Evolutionary conservation across 352 stramenopile species (phyloP).

Genomic region (Phytopythium chamaehyphon): DNA sequence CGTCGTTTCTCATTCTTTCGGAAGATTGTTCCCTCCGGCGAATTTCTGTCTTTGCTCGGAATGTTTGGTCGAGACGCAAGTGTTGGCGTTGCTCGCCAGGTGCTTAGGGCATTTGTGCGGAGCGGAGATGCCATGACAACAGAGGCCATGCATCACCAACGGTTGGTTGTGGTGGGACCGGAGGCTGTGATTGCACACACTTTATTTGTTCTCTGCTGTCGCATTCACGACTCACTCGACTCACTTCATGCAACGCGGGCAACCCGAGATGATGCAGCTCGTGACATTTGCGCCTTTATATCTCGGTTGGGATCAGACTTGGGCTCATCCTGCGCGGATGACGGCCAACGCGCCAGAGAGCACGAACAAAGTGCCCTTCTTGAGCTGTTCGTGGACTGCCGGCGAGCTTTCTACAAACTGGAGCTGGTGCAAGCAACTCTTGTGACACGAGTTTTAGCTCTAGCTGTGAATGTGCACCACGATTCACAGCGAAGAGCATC

Average conservation of each 20-base stretch:
- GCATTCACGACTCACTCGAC: slow-evolving; percentile 81
- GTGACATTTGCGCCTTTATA: slow-evolving; percentile 83
- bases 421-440: slow-evolving; percentile 67
- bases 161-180: slow-evolving; percentile 60
- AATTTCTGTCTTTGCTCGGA: slow-evolving; percentile 80
- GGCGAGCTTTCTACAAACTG: slow-evolving; percentile 85
- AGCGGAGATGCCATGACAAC: slow-evolving; percentile 3
- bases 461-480: slow-evolving; percentile 58
- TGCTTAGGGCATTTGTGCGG: slow-evolving; percentile 72
- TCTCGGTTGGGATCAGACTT: slow-evolving; percentile 44
- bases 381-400: slow-evolving; percentile 86
- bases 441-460: slow-evolving; percentile 43
- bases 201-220: slow-evolving; percentile 80
- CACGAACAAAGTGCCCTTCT: slow-evolving; percentile 82
- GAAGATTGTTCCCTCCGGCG: slow-evolving; percentile 63
- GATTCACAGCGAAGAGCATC: slow-evolving; percentile 2
- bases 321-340: neutral
- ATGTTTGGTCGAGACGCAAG: slow-evolving; percentile 85
- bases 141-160: slow-evolving; percentile 12
- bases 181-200: slow-evolving; percentile 83
- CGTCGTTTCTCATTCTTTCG: slow-evolving; percentile 67
- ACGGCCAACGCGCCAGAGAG: slow-evolving; percentile 22
- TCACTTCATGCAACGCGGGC: slow-evolving; percentile 51
- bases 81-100: slow-evolving; percentile 78
- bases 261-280: slow-evolving; percentile 50